Evolutionary conservation across 1,284 basidiomycete species (phyloP).

Genomic region (Austroboletus niveus): DNA sequence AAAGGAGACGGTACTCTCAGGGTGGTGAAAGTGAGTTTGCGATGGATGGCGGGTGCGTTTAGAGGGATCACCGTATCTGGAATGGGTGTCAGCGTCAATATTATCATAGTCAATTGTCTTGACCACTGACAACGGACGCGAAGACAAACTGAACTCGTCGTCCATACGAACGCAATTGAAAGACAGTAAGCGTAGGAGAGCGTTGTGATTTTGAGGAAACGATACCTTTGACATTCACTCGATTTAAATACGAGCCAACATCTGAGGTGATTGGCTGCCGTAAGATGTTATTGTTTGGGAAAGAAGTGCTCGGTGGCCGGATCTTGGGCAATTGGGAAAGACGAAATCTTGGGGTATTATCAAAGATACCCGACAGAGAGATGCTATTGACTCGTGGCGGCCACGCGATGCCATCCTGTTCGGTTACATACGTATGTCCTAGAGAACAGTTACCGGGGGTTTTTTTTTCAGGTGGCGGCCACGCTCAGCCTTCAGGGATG

Average conservation of each 20-base stretch:
- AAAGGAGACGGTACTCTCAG: not conserved
- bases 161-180: not conserved
- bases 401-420: conserved; percentile 24
- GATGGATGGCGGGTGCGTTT: not conserved
- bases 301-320: not conserved
- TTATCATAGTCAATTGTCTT: not conserved
- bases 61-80: not conserved
- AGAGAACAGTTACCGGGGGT: too few species aligned
- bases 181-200: conserved; percentile 10
- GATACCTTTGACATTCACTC: not conserved
- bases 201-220: not conserved
- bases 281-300: conserved; percentile 3
- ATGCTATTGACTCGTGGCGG: conserved; percentile 13
- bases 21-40: not conserved
- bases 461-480: conserved; percentile 3
- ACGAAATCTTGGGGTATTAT: not conserved
- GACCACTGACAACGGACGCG: conserved; percentile 12
- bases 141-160: not conserved
- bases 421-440: conserved; percentile 5
- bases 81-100: conserved; percentile 5
- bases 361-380: not conserved
- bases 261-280: conserved; percentile 12
- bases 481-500: conserved; percentile 12
- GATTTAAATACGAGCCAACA: not conserved
- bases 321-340: conserved; percentile 2